phyloP scores from a whole-genome alignment of 2,329 filamentous ascomycete species.

The Claviceps sp. region DNA sequence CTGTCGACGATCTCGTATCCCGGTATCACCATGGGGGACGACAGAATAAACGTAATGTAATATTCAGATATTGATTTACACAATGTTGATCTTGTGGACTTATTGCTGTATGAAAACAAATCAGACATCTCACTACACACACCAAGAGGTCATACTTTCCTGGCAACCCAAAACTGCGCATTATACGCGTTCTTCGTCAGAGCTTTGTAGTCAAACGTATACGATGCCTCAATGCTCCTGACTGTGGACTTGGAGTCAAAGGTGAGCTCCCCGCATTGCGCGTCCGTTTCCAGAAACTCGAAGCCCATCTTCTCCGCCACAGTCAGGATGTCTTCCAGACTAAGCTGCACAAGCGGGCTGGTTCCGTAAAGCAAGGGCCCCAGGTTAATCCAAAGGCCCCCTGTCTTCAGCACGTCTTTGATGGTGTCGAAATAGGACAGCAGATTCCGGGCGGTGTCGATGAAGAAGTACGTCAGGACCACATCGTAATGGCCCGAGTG shows the following conservation, averaged over 20 bases:
- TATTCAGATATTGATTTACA: no score
- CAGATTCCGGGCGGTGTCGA: constrained; percentile 45
- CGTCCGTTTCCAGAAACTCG: constrained; percentile 29
- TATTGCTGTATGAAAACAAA: no score
- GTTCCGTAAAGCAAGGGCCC: constrained; percentile 43
- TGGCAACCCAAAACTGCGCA: constrained; percentile 41
- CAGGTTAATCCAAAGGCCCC: constrained; percentile 42
- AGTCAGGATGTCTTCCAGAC: constrained; percentile 36
- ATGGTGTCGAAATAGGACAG: constrained; percentile 42
- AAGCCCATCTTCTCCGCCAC: constrained; percentile 38
- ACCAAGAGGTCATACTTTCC: not conserved
- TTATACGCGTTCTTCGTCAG: constrained; percentile 39
- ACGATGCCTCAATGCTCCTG: constrained; percentile 33
- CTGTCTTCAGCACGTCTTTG: constrained; percentile 28
- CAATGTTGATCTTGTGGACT: no score
- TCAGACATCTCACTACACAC: not conserved
- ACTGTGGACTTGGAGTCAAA: constrained; percentile 25
- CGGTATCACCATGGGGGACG: no score
- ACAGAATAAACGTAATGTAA: no score
- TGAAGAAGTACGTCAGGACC: constrained; percentile 45
- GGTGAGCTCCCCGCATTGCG: constrained; percentile 27
- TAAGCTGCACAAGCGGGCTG: constrained; percentile 39
- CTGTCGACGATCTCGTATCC: no score
- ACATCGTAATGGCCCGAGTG: constrained; percentile 27
- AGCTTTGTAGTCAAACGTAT: constrained; percentile 36